Conservation (phyloP, 164 flowering plant genomes). For the Vitis rotundifolia region DNA sequence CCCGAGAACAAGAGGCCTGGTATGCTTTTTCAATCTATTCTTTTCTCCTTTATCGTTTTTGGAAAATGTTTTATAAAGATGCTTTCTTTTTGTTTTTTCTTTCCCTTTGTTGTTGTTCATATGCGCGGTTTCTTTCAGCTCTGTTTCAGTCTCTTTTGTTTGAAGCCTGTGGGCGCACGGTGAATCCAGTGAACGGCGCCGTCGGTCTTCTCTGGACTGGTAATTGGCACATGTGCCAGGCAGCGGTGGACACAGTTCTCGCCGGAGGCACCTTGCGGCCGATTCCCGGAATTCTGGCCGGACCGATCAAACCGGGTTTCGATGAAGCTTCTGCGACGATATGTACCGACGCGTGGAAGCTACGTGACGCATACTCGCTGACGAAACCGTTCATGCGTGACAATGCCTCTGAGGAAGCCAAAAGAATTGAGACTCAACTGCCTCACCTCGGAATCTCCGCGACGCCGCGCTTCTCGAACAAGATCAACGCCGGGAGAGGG, state of each 20-base stretch:
- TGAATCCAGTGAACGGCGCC: constrained; percentile 64
- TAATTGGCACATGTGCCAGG: constrained; percentile 61
- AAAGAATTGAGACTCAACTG: background rate
- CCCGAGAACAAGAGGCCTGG: constrained; percentile 64
- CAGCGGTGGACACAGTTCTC: constrained; percentile 53
- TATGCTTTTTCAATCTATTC: constrained; percentile 4
- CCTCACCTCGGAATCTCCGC: constrained; percentile 1
- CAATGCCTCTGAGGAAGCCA: background rate
- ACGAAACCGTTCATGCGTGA: background rate
- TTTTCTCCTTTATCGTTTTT: background rate
- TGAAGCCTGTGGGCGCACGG: constrained; percentile 63
- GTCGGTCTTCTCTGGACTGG: constrained; percentile 56
- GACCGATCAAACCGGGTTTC: constrained; percentile 1
- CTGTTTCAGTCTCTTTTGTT: constrained; percentile 55
- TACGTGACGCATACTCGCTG: background rate
- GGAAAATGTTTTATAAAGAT: background rate
- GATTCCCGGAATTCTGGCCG: constrained; percentile 17
- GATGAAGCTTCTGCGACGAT: constrained; percentile 13
- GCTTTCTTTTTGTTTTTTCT: background rate
- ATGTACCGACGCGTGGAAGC: background rate
- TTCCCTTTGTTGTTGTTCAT: constrained; percentile 2
- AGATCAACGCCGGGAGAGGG: background rate
- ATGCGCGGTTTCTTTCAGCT: constrained; percentile 25
- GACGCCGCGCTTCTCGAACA: constrained; percentile 11
- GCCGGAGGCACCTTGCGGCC: constrained; percentile 43